Conservation (phyloP, 352 stramenopile genomes). For the Pelagophyceae sp. region DNA sequence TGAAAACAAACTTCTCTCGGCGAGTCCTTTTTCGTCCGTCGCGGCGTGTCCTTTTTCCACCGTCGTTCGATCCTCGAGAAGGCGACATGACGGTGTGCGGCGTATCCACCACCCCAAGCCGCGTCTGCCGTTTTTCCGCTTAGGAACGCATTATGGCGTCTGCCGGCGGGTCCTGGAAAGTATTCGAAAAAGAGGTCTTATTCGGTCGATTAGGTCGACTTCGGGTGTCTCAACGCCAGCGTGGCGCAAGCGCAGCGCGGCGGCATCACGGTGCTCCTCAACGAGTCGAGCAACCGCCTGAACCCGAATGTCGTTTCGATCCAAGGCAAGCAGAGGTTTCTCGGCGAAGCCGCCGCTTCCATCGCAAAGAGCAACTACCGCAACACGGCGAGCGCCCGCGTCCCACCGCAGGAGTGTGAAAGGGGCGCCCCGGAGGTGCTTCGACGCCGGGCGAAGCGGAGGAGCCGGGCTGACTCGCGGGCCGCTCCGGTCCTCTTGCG, state of each 20-base stretch:
- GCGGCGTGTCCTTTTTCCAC: too few relatives aligned
- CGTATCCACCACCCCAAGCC: too few relatives aligned
- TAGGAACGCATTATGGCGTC: too few relatives aligned
- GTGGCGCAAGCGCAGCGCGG: conserved; percentile 89
- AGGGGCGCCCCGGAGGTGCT: too few relatives aligned
- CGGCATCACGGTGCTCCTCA: conserved; percentile 97
- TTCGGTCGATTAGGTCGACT: conserved; percentile 71
- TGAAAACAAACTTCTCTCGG: too few relatives aligned
- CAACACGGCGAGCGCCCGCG: conserved; percentile 90
- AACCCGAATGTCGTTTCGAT: conserved; percentile 71
- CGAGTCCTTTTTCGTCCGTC: too few relatives aligned
- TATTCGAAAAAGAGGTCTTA: too few relatives aligned
- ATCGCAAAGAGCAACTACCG: conserved; percentile 88
- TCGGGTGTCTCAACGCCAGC: conserved; percentile 87
- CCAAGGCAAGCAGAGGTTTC: conserved; percentile 36
- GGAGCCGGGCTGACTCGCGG: conserved; percentile 91
- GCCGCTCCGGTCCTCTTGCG: conserved; percentile 93
- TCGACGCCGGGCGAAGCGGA: too few relatives aligned
- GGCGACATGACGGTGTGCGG: background rate
- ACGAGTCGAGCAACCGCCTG: conserved; percentile 96
- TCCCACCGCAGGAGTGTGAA: too few relatives aligned
- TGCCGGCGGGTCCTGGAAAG: too few relatives aligned
- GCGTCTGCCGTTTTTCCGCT: too few relatives aligned
- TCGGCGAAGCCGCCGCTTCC: conserved; percentile 35
- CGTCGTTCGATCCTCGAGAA: background rate